A percentile compares a stretch with the other conserved stretches of the same genome.
phyloP scores from a whole-genome alignment of 2,329 filamentous ascomycete genomes.

The Fusarium papillatum region DNA sequence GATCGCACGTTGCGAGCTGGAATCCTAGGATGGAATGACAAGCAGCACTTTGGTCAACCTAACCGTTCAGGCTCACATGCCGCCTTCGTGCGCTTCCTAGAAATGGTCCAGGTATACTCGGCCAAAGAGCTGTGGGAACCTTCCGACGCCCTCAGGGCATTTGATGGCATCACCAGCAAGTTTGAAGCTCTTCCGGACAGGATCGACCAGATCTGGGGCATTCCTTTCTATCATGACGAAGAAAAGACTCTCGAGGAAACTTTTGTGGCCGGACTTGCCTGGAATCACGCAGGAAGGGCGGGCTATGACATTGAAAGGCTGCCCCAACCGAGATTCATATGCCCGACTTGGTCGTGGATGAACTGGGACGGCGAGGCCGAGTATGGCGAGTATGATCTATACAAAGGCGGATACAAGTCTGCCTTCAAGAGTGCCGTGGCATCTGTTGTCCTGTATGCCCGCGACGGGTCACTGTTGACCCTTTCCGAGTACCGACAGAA shows the following conservation, averaged over 20 bases:
- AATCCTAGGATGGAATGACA: not conserved
- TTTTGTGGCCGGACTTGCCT: not conserved
- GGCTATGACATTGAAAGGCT: not conserved
- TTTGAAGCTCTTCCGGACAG: not conserved
- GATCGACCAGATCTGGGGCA: not conserved
- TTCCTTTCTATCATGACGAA: not conserved
- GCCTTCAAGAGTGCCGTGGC: not conserved
- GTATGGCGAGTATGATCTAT: not conserved
- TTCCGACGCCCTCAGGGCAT: not conserved
- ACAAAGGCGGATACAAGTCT: not conserved
- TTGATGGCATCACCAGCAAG: not conserved
- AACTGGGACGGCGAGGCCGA: not conserved
- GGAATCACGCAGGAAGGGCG: not conserved
- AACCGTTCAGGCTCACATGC: not conserved
- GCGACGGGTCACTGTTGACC: not conserved
- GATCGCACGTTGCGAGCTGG: not conserved
- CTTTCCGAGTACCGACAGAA: not conserved
- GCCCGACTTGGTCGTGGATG: not conserved
- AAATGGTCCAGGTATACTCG: not conserved
- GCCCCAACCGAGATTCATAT: not conserved
- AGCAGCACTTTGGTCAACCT: not conserved
- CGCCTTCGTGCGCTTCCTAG: not conserved
- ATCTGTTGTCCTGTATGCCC: not conserved
- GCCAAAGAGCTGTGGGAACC: not conserved
- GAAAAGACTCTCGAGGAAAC: not conserved